Base-by-base conservation (phyloP, 2,329 filamentous ascomycete species). In the Zopfia rhizophila region DNA sequence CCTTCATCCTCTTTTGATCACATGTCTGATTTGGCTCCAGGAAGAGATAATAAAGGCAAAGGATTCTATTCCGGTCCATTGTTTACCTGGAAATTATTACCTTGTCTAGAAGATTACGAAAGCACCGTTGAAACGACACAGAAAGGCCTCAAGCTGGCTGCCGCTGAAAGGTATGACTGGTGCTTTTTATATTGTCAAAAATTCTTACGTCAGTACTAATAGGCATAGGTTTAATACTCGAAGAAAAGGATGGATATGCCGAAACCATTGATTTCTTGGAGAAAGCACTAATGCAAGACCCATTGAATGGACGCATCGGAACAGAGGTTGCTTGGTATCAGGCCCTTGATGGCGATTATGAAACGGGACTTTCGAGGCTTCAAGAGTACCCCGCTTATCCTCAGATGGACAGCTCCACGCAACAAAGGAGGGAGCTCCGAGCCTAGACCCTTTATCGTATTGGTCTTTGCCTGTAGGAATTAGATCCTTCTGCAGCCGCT, bases 301-400 rank as follows among this genome's bases (percentile, higher is more conserved):
- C 80, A 2, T 76, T 78, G 8, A 96, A 97, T 57, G 77, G 91
- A 14, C 87, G 86, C 22, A 87, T 99, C 30, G 87, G 85, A 43
- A 87, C 89, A 12, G 95, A 99, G 72, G 85, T 91, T 13, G 93
- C 91, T 1, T 99, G 94, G 94, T 91, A 94, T 53, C 90, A 89
- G 64, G 90, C 91, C 7, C 80, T 96, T 11, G 88, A 86, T 60
- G 90, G 91, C 8, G 86, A 96, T 60, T 87, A 90, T 67, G 72
- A 80, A 39, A 74, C 74, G 14, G 91, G 90, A 7, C 80, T 86
- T 30, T 71, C 81, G 2, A 88, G 91, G 52, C 78, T 99, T 0
- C 82, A 91, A 60, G 78, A 78, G 7, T 91, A 88, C 48, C 73
- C 96, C 1, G 75, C 82, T 1, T 69, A 68, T 31, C 67, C 68